Conservation (phyloP, 805 yeast species). For the Wickerhamiella musiphila region DNA sequence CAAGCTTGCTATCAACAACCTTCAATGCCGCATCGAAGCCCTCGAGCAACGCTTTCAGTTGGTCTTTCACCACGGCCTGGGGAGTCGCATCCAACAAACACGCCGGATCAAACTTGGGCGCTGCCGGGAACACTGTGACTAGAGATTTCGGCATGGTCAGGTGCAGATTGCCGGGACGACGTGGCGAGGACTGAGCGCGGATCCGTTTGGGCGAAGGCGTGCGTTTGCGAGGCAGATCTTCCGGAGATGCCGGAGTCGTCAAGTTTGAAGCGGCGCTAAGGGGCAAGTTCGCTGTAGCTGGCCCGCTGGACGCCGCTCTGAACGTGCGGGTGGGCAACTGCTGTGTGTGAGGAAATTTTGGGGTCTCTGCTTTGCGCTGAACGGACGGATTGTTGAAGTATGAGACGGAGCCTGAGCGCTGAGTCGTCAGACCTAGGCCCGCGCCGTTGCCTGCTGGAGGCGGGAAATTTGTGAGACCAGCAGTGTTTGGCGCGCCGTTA, state of each 20-base stretch:
- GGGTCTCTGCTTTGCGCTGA: conserved; percentile 1
- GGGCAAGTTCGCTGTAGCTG: conserved; percentile 6
- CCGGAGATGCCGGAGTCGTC: conserved; percentile 6
- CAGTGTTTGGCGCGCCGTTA: too few species aligned
- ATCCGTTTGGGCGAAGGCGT: conserved; percentile 8
- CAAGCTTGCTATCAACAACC: conserved; percentile 1
- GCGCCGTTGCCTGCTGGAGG: too few species aligned
- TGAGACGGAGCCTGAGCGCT: too few species aligned
- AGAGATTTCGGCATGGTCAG: background rate
- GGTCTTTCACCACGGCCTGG: conserved; percentile 18
- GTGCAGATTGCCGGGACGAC: background rate
- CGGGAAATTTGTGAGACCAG: too few species aligned
- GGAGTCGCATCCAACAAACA: conserved; percentile 25
- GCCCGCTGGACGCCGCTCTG: conserved; percentile 18
- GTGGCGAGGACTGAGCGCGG: conserved; percentile 1
- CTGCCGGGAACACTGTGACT: conserved; percentile 14
- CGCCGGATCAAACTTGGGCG: conserved; percentile 21
- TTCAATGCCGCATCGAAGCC: conserved; percentile 16
- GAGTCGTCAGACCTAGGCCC: too few species aligned
- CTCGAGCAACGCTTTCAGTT: conserved; percentile 19
- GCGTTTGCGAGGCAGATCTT: conserved; percentile 5
- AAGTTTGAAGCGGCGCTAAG: conserved; percentile 10
- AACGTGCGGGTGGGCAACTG: conserved; percentile 3
- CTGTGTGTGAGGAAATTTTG: conserved; percentile 6
- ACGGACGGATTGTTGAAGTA: too few species aligned